These are phyloP conservation scores for Xylaria polymorpha DNA, from an alignment of 2,329 filamentous ascomycete genomes.

Conservation along the genomic window DNA sequence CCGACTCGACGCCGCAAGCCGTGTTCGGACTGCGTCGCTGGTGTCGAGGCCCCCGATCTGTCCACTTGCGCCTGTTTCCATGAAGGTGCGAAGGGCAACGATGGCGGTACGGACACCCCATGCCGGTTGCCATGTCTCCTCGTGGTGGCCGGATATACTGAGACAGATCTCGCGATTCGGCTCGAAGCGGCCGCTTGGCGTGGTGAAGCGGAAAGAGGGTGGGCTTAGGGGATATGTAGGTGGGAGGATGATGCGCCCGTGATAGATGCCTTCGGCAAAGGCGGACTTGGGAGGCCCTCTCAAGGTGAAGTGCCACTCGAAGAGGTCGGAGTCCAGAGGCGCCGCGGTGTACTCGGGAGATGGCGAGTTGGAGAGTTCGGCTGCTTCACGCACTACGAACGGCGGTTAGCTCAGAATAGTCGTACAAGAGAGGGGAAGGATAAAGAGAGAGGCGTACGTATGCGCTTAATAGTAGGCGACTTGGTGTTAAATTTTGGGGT, in stretches of 20 bases:
- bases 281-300: conserved; percentile 84
- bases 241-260: conserved; percentile 93
- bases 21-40: conserved; percentile 71
- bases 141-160: conserved; percentile 92
- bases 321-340: conserved; percentile 89
- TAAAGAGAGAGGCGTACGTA: conserved; percentile 65
- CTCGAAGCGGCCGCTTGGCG: conserved; percentile 92
- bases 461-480: conserved; percentile 85
- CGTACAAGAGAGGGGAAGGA: background rate
- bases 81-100: conserved; percentile 83
- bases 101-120: conserved; percentile 96
- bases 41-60: conserved; percentile 92
- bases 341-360: conserved; percentile 87
- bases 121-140: conserved; percentile 98
- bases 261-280: conserved; percentile 87
- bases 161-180: conserved; percentile 97
- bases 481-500: conserved; percentile 73
- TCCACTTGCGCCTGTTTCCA: conserved; percentile 89
- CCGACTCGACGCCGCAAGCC: conserved; percentile 74
- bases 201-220: conserved; percentile 94
- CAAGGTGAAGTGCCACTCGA: conserved; percentile 99
- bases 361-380: conserved; percentile 82
- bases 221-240: conserved; percentile 91
- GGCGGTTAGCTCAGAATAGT: conserved; percentile 10
- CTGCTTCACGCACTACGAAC: conserved; percentile 82